Evolutionary conservation across 148 eudicot genomes (phyloP).

Genomic region (Persicaria maculosa): DNA sequence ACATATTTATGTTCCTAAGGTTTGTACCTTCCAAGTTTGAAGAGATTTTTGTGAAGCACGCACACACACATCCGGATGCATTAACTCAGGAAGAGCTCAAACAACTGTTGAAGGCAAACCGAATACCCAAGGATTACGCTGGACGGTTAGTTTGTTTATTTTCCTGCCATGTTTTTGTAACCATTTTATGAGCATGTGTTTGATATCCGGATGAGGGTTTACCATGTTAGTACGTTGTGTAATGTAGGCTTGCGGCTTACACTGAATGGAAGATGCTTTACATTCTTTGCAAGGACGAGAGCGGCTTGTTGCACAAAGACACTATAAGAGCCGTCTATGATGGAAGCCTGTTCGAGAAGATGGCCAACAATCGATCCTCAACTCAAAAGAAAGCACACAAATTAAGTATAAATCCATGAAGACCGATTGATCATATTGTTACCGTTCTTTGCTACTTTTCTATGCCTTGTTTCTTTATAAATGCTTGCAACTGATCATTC

Average conservation of each 20-base stretch:
- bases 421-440: neutral
- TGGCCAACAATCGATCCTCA: constrained; percentile 37
- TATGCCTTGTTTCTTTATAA: neutral
- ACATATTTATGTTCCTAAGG: constrained; percentile 21
- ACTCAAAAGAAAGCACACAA: constrained; percentile 21
- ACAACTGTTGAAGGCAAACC: constrained; percentile 45
- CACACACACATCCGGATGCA: constrained; percentile 30
- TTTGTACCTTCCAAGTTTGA: constrained; percentile 58
- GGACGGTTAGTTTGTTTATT: constrained; percentile 38
- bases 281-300: constrained; percentile 50
- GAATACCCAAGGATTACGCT: constrained; percentile 41
- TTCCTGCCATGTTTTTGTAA: no score
- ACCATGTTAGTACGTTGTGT: neutral
- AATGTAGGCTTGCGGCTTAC: constrained; percentile 38
- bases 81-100: constrained; percentile 46
- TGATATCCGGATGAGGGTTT: neutral
- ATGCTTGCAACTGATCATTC: neutral
- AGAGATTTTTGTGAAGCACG: constrained; percentile 56
- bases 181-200: neutral
- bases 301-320: constrained; percentile 53
- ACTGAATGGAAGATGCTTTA: constrained; percentile 64
- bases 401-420: neutral
- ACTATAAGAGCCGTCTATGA: constrained; percentile 53
- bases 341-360: constrained; percentile 59
- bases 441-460: neutral